phyloP scores from a whole-genome alignment of 1,284 basidiomycete species.

The Puccinia coronata region DNA sequence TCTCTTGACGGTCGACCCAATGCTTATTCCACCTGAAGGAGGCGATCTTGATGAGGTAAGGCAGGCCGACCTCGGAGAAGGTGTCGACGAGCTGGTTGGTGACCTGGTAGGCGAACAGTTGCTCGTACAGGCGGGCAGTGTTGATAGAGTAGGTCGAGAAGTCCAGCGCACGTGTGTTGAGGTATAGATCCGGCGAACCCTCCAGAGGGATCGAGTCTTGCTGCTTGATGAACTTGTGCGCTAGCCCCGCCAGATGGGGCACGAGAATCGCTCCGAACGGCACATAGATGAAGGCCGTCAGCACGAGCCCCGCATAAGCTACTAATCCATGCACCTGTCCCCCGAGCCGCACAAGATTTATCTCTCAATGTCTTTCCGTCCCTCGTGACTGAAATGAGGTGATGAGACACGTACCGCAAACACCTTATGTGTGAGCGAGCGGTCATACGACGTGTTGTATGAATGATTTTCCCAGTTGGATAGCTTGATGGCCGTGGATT shows the following conservation, averaged over 20 bases:
- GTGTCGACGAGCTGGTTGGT: conserved; percentile 85
- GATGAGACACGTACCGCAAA: conserved; percentile 66
- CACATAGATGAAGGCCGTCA: conserved; percentile 58
- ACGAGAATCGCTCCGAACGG: conserved; percentile 58
- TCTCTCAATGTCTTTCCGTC: too few species aligned
- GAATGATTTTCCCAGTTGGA: conserved; percentile 90
- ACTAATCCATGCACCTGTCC: conserved; percentile 48
- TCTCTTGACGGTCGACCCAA: conserved; percentile 7
- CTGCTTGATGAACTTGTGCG: conserved; percentile 36
- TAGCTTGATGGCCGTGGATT: conserved; percentile 68
- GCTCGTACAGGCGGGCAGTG: conserved; percentile 73
- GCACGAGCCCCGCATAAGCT: conserved; percentile 38
- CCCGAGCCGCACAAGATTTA: background rate
- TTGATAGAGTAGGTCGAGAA: conserved; percentile 59
- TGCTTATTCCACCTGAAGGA: conserved; percentile 51
- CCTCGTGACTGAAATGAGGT: conserved; percentile 62
- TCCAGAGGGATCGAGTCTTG: conserved; percentile 47
- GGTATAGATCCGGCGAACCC: conserved; percentile 54
- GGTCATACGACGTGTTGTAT: conserved; percentile 73
- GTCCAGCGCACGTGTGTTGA: conserved; percentile 54
- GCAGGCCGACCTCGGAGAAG: conserved; percentile 79
- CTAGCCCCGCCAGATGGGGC: conserved; percentile 6
- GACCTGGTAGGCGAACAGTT: conserved; percentile 92
- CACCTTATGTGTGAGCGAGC: conserved; percentile 84
- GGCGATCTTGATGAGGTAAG: conserved; percentile 69